Conservation (phyloP, 345 rosid genomes). For the Nephelium lappaceum region DNA sequence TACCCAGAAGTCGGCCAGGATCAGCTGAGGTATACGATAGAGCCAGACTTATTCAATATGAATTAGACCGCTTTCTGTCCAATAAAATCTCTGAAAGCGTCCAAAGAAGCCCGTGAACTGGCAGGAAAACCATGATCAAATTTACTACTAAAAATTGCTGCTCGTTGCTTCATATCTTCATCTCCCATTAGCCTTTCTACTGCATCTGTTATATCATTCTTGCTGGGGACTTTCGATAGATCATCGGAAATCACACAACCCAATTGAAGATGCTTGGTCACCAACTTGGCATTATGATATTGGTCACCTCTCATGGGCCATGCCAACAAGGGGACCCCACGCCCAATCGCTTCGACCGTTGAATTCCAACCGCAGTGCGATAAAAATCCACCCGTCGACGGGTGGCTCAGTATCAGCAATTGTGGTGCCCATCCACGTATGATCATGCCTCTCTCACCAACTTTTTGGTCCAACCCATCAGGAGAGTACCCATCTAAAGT, state of each 20-base stretch:
- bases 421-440: conserved; percentile 52
- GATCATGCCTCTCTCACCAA: conserved; percentile 37
- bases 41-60: no score
- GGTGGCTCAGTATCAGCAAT: conserved; percentile 39
- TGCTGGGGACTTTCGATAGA: conserved; percentile 10
- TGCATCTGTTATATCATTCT: conserved; percentile 33
- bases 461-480: conserved; percentile 26
- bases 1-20: no score
- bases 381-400: conserved; percentile 42
- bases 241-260: conserved; percentile 32
- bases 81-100: conserved; percentile 27
- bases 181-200: conserved; percentile 45
- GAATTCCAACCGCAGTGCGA: conserved; percentile 59
- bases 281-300: conserved; percentile 36
- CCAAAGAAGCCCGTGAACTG: conserved; percentile 26
- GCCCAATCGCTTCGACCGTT: conserved; percentile 37
- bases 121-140: conserved; percentile 36
- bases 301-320: conserved; percentile 50
- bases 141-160: conserved; percentile 10
- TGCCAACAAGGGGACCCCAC: conserved; percentile 37
- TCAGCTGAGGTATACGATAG: no score
- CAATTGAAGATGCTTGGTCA: conserved; percentile 25
- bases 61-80: neutral
- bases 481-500: conserved; percentile 21
- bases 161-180: conserved; percentile 31